Evolutionary conservation across 257 asterid genomes (phyloP).

Genomic region (Striga asiatica): DNA sequence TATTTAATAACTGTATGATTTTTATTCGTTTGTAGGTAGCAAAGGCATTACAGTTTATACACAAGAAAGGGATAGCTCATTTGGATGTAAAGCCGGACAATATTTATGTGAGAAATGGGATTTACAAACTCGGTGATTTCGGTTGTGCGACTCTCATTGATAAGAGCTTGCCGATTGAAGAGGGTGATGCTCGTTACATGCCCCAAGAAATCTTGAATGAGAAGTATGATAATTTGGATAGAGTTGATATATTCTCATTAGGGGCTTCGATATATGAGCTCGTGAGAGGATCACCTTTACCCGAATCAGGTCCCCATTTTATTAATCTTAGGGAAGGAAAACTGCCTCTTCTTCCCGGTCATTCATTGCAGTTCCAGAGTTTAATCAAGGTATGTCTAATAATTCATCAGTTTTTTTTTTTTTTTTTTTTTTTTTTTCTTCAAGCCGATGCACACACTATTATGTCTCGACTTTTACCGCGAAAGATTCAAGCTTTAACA

Average conservation of each 20-base stretch:
- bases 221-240: constrained; percentile 71
- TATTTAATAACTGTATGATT: background rate
- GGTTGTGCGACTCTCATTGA: constrained; percentile 86
- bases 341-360: constrained; percentile 89
- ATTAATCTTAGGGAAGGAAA: constrained; percentile 73
- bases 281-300: constrained; percentile 64
- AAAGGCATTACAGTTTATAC: constrained; percentile 72
- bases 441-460: too few relatives aligned
- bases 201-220: constrained; percentile 94
- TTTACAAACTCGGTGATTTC: constrained; percentile 88
- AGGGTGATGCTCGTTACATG: constrained; percentile 98
- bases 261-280: constrained; percentile 82
- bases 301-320: constrained; percentile 63
- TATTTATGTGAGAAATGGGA: constrained; percentile 72
- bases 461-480: too few relatives aligned
- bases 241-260: constrained; percentile 81
- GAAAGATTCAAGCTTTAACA: too few relatives aligned
- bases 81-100: constrained; percentile 91
- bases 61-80: constrained; percentile 70
- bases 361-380: constrained; percentile 82
- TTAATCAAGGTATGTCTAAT: constrained; percentile 67
- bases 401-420: too few relatives aligned
- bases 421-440: too few relatives aligned
- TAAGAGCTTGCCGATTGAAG: constrained; percentile 77
- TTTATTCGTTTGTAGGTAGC: constrained; percentile 49